Evolutionary conservation across 352 stramenopile species (phyloP).

Genomic region (Phytophthora nicotianae): DNA sequence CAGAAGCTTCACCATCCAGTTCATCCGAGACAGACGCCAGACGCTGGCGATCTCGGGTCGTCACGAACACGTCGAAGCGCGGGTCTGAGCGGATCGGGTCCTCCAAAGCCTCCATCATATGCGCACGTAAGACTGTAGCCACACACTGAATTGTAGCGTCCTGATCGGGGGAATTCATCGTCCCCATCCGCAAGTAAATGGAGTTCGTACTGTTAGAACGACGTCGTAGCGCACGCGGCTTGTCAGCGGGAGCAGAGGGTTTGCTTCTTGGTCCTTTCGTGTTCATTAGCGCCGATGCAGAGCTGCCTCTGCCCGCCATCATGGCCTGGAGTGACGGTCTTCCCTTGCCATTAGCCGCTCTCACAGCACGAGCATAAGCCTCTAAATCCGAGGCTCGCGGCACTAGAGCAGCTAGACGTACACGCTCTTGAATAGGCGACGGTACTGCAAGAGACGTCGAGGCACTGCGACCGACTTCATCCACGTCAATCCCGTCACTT

Average conservation of each 20-base stretch:
- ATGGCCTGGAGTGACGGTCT: conserved; percentile 25
- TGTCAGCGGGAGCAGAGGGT: conserved; percentile 24
- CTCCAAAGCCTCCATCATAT: conserved; percentile 92
- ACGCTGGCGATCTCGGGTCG: conserved; percentile 45
- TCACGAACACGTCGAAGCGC: conserved; percentile 79
- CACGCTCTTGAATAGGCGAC: conserved; percentile 74
- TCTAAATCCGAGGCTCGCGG: conserved; percentile 61
- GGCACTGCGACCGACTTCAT: conserved; percentile 27
- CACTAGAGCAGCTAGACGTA: conserved; percentile 54
- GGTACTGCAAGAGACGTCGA: conserved; percentile 36
- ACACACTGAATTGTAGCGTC: conserved; percentile 96
- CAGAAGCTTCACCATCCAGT: conserved; percentile 32
- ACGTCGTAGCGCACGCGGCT: conserved; percentile 67
- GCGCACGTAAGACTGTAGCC: conserved; percentile 94
- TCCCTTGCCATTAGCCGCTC: conserved; percentile 26
- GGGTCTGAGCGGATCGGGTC: conserved; percentile 52
- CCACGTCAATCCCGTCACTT: conserved; percentile 40
- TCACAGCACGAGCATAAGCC: conserved; percentile 49
- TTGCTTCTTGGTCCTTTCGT: conserved; percentile 11
- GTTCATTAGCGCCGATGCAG: conserved; percentile 24
- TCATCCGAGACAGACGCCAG: conserved; percentile 36
- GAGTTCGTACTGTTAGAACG: conserved; percentile 96
- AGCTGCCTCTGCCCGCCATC: conserved; percentile 33
- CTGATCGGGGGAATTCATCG: conserved; percentile 95
- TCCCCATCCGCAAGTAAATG: conserved; percentile 92